phyloP scores from a whole-genome alignment of 2,329 filamentous ascomycete species.

The Didymella keratinophila region DNA sequence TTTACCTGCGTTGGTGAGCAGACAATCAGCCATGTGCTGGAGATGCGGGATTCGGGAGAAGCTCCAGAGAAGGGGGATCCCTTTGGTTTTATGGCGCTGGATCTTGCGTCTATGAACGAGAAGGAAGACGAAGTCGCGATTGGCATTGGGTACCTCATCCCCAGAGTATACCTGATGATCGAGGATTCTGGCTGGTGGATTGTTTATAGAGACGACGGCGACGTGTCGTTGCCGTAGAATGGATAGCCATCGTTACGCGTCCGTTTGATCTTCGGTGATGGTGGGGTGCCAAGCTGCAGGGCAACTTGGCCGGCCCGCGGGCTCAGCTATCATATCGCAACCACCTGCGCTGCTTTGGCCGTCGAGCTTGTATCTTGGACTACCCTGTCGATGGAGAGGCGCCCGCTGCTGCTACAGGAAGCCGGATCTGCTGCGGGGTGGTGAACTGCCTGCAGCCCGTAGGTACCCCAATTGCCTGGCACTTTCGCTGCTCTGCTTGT shows the following conservation, averaged over 20 bases:
- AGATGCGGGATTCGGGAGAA: not conserved
- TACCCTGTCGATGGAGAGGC: slow-evolving; percentile 47
- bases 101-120: not conserved
- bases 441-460: slow-evolving; percentile 36
- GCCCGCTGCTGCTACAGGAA: slow-evolving; percentile 42
- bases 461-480: slow-evolving; percentile 25
- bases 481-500: not conserved
- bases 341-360: slow-evolving; percentile 1
- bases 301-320: not conserved
- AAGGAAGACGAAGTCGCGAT: not conserved
- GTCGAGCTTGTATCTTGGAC: slow-evolving; percentile 6
- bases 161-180: not conserved
- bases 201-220: not conserved
- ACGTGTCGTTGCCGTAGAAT: not conserved
- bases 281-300: slow-evolving; percentile 1
- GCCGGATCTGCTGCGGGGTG: slow-evolving; percentile 45
- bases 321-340: not conserved
- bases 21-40: not conserved
- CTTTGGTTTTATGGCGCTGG: too few species aligned
- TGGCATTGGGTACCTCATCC: not conserved
- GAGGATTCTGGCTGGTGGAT: not conserved
- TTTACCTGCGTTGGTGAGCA: too few species aligned
- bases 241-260: not conserved
- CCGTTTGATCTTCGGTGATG: not conserved
- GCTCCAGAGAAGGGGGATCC: too few species aligned